Evolutionary conservation across 2,329 filamentous ascomycete species (phyloP).

Genomic region (Lecanicillium sp.): DNA sequence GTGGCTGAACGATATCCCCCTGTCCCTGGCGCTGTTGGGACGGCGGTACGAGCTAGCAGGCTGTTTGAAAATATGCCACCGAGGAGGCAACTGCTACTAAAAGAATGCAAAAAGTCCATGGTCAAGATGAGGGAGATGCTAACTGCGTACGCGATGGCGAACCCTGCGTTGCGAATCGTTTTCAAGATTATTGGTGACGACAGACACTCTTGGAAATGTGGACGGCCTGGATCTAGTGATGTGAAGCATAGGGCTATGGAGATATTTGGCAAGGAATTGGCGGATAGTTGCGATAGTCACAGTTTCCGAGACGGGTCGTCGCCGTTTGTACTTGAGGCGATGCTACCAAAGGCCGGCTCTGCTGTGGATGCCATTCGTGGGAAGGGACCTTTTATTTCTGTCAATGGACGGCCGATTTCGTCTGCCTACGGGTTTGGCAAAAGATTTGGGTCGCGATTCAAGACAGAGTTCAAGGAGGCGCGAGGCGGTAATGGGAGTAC

Average conservation of each 20-base stretch:
- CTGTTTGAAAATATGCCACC: slow-evolving; percentile 58
- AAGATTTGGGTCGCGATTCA: slow-evolving; percentile 48
- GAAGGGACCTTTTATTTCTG: slow-evolving; percentile 54
- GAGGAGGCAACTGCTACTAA: slow-evolving; percentile 49
- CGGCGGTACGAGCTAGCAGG: slow-evolving; percentile 52
- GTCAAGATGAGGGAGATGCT: slow-evolving; percentile 52
- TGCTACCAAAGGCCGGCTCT: slow-evolving; percentile 47
- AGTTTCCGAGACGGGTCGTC: slow-evolving; percentile 2
- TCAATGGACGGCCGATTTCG: slow-evolving; percentile 61
- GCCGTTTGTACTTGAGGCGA: slow-evolving; percentile 41
- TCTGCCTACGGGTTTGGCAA: slow-evolving; percentile 48
- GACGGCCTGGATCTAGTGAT: slow-evolving; percentile 40
- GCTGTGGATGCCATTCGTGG: slow-evolving; percentile 31
- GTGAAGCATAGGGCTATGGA: slow-evolving; percentile 54
- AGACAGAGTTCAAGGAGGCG: slow-evolving; percentile 22
- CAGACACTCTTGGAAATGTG: slow-evolving; percentile 51
- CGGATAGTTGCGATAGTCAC: slow-evolving; percentile 41
- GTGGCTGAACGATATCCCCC: slow-evolving; percentile 18
- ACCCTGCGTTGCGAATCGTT: slow-evolving; percentile 52
- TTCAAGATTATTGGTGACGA: slow-evolving; percentile 52
- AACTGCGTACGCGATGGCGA: slow-evolving; percentile 57
- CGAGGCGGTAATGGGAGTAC: slow-evolving; percentile 9
- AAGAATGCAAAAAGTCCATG: slow-evolving; percentile 49
- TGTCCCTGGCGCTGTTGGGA: slow-evolving; percentile 55
- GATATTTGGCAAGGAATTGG: slow-evolving; percentile 50